These are phyloP conservation scores for Martiniozyma abietophila DNA, from an alignment of 805 yeast species.

Conservation along the genomic window DNA sequence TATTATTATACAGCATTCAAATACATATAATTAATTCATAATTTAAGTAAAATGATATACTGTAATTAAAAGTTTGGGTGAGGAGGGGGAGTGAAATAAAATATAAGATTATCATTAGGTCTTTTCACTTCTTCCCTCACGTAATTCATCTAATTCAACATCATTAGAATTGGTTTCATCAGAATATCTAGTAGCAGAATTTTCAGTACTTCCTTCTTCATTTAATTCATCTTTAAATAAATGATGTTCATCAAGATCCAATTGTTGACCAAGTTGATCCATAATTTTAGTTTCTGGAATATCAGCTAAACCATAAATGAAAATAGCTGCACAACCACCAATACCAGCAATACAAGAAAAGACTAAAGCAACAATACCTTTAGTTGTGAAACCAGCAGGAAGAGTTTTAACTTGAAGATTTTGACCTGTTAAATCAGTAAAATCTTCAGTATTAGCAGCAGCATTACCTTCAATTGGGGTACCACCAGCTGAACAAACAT, in stretches of 20 bases:
- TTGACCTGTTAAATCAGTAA: constrained; percentile 64
- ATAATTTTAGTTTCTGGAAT: constrained; percentile 55
- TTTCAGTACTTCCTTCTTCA: constrained; percentile 2
- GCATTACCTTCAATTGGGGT: constrained; percentile 69
- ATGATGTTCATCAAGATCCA: constrained; percentile 38
- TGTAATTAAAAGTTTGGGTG: background rate
- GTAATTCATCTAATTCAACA: constrained; percentile 4
- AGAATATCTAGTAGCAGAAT: constrained; percentile 11
- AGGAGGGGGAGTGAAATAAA: background rate
- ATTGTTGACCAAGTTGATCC: constrained; percentile 47
- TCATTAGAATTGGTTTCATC: constrained; percentile 8
- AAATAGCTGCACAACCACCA: constrained; percentile 68
- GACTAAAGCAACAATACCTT: constrained; percentile 89
- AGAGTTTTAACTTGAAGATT: constrained; percentile 56
- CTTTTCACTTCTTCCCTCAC: background rate
- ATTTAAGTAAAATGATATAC: background rate
- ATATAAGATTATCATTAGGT: background rate
- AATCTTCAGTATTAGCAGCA: constrained; percentile 65
- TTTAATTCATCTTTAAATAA: constrained; percentile 17
- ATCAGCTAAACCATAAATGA: constrained; percentile 81
- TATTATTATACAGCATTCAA: too few species aligned
- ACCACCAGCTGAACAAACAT: constrained; percentile 50
- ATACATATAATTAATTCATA: too few species aligned
- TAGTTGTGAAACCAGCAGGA: constrained; percentile 88
- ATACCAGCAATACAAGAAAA: constrained; percentile 84